Percentiles rank a stretch among this genome's conserved stretches.
Evolutionary conservation across 305 asterid genomes (phyloP).

Genomic region (Fraxinus latifolia): DNA sequence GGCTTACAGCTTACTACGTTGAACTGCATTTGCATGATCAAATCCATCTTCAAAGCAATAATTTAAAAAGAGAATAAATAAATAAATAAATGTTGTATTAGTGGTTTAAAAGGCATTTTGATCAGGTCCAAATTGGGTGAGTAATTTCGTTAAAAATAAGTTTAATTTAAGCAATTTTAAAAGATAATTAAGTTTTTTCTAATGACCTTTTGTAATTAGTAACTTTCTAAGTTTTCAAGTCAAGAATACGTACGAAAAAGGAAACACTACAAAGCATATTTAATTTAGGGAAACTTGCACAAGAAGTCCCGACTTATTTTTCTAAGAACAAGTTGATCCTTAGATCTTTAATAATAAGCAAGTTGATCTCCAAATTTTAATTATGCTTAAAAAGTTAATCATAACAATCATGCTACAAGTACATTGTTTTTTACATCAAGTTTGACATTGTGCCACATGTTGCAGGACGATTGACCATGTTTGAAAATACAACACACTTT

Average conservation of each 20-base stretch:
- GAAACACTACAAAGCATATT: not conserved
- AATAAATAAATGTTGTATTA: slow-evolving; percentile 4
- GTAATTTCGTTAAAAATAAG: slow-evolving; percentile 63
- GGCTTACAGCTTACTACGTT: slow-evolving; percentile 1
- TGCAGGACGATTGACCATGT: no score
- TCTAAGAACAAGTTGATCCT: not conserved
- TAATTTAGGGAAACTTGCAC: not conserved
- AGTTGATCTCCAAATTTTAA: not conserved
- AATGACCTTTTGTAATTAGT: not conserved
- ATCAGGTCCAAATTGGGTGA: slow-evolving; percentile 67
- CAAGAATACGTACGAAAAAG: not conserved
- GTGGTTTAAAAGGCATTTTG: slow-evolving; percentile 37
- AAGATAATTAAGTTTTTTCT: slow-evolving; percentile 25
- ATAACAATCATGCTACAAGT: no score
- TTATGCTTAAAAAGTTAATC: not conserved
- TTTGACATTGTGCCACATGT: no score
- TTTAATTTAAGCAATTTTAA: slow-evolving; percentile 26
- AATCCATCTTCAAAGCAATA: slow-evolving; percentile 34
- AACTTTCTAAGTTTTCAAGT: not conserved
- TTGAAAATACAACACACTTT: no score
- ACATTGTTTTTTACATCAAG: no score
- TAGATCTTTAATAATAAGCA: not conserved
- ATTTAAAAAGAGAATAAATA: not conserved
- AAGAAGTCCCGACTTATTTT: not conserved
- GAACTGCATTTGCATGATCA: slow-evolving; percentile 59